A percentile compares a stretch with the other conserved stretches of the same genome.
Conservation (phyloP, 805 yeast genomes). For the Clavispora carvajalis region DNA sequence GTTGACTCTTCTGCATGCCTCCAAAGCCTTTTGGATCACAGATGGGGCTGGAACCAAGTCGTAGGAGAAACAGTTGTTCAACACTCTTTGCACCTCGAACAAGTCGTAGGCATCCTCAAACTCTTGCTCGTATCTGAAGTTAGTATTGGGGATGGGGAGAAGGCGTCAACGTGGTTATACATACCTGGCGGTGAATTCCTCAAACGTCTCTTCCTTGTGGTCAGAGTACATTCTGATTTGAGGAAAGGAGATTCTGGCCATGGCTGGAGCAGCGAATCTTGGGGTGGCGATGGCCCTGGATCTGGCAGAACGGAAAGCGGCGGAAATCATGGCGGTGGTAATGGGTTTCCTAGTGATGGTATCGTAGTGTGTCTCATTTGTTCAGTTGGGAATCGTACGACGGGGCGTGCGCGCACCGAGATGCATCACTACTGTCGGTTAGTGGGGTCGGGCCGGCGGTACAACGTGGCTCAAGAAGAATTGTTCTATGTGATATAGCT, state of each 20-base stretch:
- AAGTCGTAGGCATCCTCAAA: constrained; percentile 68
- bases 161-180: constrained; percentile 11
- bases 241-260: constrained; percentile 19
- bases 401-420: constrained; percentile 11
- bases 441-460: no score
- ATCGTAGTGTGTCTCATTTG: neutral
- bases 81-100: constrained; percentile 67
- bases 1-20: constrained; percentile 98
- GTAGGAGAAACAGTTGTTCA: constrained; percentile 97
- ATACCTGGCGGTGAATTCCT: constrained; percentile 83
- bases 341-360: neutral
- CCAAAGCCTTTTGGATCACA: constrained; percentile 90
- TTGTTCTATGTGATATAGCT: neutral
- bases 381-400: constrained; percentile 10
- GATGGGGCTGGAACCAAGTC: constrained; percentile 98
- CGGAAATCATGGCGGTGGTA: constrained; percentile 25
- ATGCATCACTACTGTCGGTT: constrained; percentile 1
- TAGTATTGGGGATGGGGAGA: constrained; percentile 15
- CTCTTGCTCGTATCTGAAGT: constrained; percentile 81
- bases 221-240: constrained; percentile 62
- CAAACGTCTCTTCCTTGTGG: constrained; percentile 80
- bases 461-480: neutral
- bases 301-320: constrained; percentile 40
- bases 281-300: constrained; percentile 27
- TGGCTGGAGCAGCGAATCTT: constrained; percentile 20